Evolutionary conservation across 2,329 filamentous ascomycete genomes (phyloP).

Genomic region (Trichophyton rubrum): DNA sequence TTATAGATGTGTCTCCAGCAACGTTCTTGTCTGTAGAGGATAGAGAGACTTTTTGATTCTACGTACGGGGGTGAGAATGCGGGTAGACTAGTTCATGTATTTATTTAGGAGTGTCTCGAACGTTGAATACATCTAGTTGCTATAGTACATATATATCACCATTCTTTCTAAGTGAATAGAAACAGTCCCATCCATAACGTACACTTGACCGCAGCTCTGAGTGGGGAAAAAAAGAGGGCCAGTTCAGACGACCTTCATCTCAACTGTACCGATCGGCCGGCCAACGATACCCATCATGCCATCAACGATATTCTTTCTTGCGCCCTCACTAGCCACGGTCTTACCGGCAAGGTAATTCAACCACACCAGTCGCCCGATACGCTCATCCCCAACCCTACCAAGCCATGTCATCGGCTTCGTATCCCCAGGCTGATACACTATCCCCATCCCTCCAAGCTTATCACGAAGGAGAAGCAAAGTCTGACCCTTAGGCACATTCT

Average conservation of each 20-base stretch:
- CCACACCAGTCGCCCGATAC: constrained; percentile 73
- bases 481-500: constrained; percentile 64
- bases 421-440: constrained; percentile 49
- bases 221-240: too few relatives aligned
- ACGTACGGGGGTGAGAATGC: neutral
- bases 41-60: neutral
- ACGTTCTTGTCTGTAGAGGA: neutral
- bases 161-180: neutral
- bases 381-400: constrained; percentile 63
- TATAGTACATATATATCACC: constrained; percentile 1
- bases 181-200: neutral
- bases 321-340: constrained; percentile 73
- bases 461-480: constrained; percentile 64
- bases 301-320: constrained; percentile 69
- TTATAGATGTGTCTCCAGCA: neutral
- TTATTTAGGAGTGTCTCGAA: neutral
- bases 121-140: neutral
- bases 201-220: neutral
- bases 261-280: constrained; percentile 74
- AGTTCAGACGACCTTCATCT: constrained; percentile 51
- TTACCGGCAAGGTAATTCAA: constrained; percentile 78
- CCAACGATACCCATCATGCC: constrained; percentile 82
- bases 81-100: neutral
- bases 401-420: constrained; percentile 43
- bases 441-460: constrained; percentile 50